phyloP scores from a whole-genome alignment of 352 stramenopile genomes.

The Hyphochytrium catenoides region DNA sequence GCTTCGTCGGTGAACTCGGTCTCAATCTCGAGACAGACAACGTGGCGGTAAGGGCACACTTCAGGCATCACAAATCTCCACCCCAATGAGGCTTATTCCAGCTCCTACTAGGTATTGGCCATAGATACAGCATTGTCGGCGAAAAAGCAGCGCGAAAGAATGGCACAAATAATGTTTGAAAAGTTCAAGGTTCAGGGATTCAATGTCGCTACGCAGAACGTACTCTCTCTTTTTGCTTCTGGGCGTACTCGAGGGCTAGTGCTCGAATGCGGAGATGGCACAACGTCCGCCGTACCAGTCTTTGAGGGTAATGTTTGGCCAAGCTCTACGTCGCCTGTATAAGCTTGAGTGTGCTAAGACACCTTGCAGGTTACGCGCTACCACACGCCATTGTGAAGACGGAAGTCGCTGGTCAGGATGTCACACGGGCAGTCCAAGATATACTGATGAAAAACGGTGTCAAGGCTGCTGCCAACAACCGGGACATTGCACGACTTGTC shows the following conservation, averaged over 20 bases:
- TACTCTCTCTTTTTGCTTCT: slow-evolving; percentile 56
- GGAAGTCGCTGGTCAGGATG: slow-evolving; percentile 36
- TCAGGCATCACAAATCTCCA: slow-evolving; percentile 3
- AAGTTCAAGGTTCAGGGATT: slow-evolving; percentile 47
- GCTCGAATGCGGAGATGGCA: slow-evolving; percentile 55
- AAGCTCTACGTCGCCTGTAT: not conserved
- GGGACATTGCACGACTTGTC: not conserved
- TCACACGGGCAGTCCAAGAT: slow-evolving; percentile 38
- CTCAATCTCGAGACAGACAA: slow-evolving; percentile 40
- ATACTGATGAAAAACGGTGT: slow-evolving; percentile 15
- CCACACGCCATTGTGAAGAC: slow-evolving; percentile 42
- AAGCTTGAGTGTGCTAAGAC: not conserved
- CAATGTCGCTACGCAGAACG: slow-evolving; percentile 54
- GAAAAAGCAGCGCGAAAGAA: slow-evolving; percentile 40
- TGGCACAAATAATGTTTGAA: slow-evolving; percentile 63
- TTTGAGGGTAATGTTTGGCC: slow-evolving; percentile 43
- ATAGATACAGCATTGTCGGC: slow-evolving; percentile 25
- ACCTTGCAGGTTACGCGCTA: slow-evolving; percentile 28
- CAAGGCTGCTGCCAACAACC: slow-evolving; percentile 10
- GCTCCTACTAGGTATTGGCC: slow-evolving; percentile 22
- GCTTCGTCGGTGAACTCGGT: slow-evolving; percentile 43
- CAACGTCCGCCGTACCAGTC: slow-evolving; percentile 53
- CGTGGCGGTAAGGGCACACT: slow-evolving; percentile 16
- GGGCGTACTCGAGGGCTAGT: slow-evolving; percentile 57
- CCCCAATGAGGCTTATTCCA: not conserved